Conservation (phyloP, 2,329 filamentous ascomycete genomes). For the Apiospora arundinis region DNA sequence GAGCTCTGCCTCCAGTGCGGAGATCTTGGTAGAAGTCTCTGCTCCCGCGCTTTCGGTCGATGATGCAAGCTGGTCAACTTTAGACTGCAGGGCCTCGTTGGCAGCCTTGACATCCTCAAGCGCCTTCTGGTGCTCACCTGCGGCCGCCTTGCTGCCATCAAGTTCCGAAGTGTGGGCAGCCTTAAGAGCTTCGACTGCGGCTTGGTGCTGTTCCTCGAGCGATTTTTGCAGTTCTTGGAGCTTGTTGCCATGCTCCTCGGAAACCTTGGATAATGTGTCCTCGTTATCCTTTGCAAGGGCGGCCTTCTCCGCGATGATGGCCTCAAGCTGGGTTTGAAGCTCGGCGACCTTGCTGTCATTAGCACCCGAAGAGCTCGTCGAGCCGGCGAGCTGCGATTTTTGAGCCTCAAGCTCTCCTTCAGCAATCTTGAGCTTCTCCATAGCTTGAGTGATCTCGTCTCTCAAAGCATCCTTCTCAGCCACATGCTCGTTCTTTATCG, state of each 20-base stretch:
- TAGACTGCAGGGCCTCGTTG: constrained; percentile 61
- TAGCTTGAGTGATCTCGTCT: constrained; percentile 53
- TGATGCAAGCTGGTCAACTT: constrained; percentile 59
- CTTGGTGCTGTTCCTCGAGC: constrained; percentile 57
- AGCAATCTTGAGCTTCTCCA: constrained; percentile 57
- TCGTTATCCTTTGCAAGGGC: constrained; percentile 46
- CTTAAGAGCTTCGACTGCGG: constrained; percentile 57
- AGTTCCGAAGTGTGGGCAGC: constrained; percentile 59
- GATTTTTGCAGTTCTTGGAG: constrained; percentile 57
- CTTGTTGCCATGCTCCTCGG: constrained; percentile 55
- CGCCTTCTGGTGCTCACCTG: constrained; percentile 54
- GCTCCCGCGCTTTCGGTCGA: constrained; percentile 54
- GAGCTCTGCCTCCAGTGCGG: constrained; percentile 59
- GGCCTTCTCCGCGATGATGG: constrained; percentile 49
- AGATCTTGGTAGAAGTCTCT: constrained; percentile 52
- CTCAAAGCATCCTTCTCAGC: constrained; percentile 51
- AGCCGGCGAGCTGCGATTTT: constrained; percentile 54
- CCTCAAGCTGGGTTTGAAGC: constrained; percentile 59
- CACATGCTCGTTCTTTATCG: not conserved
- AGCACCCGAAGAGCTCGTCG: constrained; percentile 55
- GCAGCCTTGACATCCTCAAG: constrained; percentile 56
- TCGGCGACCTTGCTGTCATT: constrained; percentile 54
- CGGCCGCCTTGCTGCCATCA: constrained; percentile 51
- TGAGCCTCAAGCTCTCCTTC: constrained; percentile 58
- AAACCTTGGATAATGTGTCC: constrained; percentile 44